These are phyloP conservation scores for Saturnispora dispora DNA, from an alignment of 805 yeast genomes.

Conservation along the genomic window DNA sequence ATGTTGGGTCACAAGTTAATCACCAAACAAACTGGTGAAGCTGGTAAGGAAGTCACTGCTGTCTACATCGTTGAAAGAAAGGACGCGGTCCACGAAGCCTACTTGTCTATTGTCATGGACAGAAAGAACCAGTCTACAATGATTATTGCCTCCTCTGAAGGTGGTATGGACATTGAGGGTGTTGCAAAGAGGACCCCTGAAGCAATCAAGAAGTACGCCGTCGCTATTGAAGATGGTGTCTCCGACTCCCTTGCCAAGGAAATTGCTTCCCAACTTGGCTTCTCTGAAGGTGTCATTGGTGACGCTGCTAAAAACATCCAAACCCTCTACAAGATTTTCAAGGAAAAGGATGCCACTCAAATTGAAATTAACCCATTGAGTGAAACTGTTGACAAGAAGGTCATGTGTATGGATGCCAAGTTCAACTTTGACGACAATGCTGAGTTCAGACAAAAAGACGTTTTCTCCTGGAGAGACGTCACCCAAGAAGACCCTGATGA, in stretches of 20 bases:
- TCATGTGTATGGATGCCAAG: conserved; percentile 98
- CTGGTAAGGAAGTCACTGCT: conserved; percentile 94
- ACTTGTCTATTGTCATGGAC: conserved; percentile 90
- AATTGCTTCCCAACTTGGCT: conserved; percentile 76
- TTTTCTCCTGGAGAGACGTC: conserved; percentile 92
- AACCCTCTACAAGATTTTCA: conserved; percentile 81
- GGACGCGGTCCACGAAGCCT: conserved; percentile 89
- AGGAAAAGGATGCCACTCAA: conserved; percentile 92
- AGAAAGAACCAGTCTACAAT: conserved; percentile 84
- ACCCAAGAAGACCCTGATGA: conserved; percentile 98
- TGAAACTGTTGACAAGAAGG: conserved; percentile 83
- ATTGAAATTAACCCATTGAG: conserved; percentile 97
- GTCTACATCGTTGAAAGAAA: conserved; percentile 94
- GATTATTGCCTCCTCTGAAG: conserved; percentile 93
- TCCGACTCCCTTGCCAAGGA: conserved; percentile 65
- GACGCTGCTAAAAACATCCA: conserved; percentile 84
- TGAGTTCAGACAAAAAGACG: conserved; percentile 86
- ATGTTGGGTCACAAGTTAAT: conserved; percentile 89
- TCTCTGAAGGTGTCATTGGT: conserved; percentile 63
- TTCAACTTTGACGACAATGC: conserved; percentile 98
- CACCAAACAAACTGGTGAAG: conserved; percentile 97
- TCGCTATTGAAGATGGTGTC: conserved; percentile 72
- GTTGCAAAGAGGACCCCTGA: conserved; percentile 88
- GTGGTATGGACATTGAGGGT: conserved; percentile 99
- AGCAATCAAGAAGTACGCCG: conserved; percentile 82